Base-by-base conservation (phyloP, 495 filamentous ascomycete genomes). In the Penicillium psychrofluorescens region DNA sequence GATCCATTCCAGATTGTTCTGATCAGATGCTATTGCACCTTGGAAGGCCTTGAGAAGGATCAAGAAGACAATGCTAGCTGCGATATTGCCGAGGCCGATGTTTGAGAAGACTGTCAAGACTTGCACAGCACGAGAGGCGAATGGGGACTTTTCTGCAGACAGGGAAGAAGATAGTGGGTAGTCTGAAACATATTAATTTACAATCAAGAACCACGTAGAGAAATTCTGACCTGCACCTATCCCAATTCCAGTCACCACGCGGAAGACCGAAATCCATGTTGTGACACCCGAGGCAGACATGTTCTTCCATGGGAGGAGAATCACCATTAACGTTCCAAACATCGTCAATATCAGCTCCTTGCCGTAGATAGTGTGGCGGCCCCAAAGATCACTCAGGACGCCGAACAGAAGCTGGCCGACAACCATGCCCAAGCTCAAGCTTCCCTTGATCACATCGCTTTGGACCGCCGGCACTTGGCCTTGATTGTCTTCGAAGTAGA, bases 81-180 rank as follows among this genome's bases (percentile, higher is more conserved):
- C 35, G 12, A 50, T 43, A 22, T 50, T 54, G 4, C 51, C 51
- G 8, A 54, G 43, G 11, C 51, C 51, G 34, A 50, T 48, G 30
- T 50, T 48, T 10, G 50, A 48, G 35, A 51, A 50, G 11, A 51
- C 41, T 0, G 38, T 38, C 45, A 45, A 34, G 9, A 51, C 45
- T 12, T 50, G 46, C 8, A 40, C 37, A 11, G 54, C 50, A 10
- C 51, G 50, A 31, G 41, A 45, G 16, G 41, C 46, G 33, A 57
- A 51, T 16, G 44, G 38, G 10, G 44, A 40, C 1, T 54, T 54
- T 41, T 57, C 47, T 33, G 44, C 47, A 4, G 48, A 36, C 4
- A 54, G 30, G 10, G 46, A 46, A 9, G 50, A 53, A 13, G 47
- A 54, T 1, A 57, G 37, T 27, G 54, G 54, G 22, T 51, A 57